Evolutionary conservation across 169 alveolate genomes (phyloP), one percentile per base, ranked within the genome.

Genomic region (Neospora caninum): DNA sequence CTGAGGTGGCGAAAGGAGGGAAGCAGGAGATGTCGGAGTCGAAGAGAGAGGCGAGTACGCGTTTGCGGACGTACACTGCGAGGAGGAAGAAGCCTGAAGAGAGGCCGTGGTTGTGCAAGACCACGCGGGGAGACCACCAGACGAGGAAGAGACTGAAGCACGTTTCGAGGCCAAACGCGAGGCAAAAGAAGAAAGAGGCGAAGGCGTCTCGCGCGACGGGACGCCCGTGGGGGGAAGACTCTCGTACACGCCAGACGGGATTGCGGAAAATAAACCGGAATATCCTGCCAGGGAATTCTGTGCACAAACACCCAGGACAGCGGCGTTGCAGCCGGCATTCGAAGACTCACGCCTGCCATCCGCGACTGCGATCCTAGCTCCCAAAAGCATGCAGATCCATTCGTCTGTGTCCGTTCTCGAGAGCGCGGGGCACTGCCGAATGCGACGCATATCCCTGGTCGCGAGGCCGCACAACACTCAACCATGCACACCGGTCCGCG

Each of bases 1-100:
- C 42, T 10, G 86, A 20, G 86, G 86, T 16, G 45, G 86, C 9
- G 86, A 78, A 78, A 78, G 43, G 29, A 78, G 43, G n/a, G 86
- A 78, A 4, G 42, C 27, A 20, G 86, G 86, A 78, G 86, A 78
- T 0, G 86, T 2, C 7, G 86, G 86, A 4, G 45, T 36, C 45
- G 86, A 78, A 78, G 86, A 78, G 86, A 78, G 39, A 20, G 86
- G 86, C 1, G 86, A 78, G 39, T 38, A 38, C 39, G 45, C 86
- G 27, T 36, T 38, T 20, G 86, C 45, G 29, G 45, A 78, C 9
- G 86, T 36, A 20, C 49, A n/a, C 18, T 6, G 86, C 1, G 45
- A 13, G 10, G 45, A 13, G 31, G 86, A 78, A 0, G 86, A 78
- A 36, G 86, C 42, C 86, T n/a, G 86, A 43, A 22, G 45, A 16